Conservation (phyloP, 257 asterid genomes). For the Solanum infundibuliforme region DNA sequence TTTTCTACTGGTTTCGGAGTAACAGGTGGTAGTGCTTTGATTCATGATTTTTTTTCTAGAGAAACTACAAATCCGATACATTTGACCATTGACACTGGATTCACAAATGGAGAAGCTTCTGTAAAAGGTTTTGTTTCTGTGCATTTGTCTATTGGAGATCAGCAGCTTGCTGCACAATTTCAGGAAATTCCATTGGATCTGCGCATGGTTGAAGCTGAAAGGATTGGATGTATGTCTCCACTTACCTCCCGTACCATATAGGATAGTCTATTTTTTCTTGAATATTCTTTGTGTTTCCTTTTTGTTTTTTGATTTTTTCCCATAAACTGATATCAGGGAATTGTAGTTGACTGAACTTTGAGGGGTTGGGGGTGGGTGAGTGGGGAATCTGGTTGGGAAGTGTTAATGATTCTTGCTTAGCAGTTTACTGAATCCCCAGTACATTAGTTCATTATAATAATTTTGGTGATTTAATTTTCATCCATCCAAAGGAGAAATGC, state of each 20-base stretch:
- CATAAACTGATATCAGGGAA: neutral
- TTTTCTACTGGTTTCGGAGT: slow-evolving; percentile 58
- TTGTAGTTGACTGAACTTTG: neutral
- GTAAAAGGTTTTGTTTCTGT: slow-evolving; percentile 47
- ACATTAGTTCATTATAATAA: neutral
- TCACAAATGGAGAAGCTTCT: slow-evolving; percentile 41
- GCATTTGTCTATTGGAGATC: slow-evolving; percentile 73
- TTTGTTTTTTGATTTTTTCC: neutral
- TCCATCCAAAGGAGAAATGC: neutral
- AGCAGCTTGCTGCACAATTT: slow-evolving; percentile 85
- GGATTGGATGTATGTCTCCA: slow-evolving; percentile 68
- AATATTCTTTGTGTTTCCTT: neutral
- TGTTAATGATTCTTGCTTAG: neutral
- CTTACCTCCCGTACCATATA: neutral
- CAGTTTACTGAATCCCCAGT: neutral
- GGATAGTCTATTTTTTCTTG: neutral
- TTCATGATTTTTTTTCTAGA: slow-evolving; percentile 52
- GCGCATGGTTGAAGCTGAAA: slow-evolving; percentile 90
- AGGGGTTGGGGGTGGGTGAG: neutral
- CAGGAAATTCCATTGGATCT: slow-evolving; percentile 86
- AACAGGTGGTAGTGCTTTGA: slow-evolving; percentile 50
- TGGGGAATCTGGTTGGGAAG: neutral
- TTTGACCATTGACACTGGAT: slow-evolving; percentile 64
- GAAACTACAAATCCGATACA: slow-evolving; percentile 53
- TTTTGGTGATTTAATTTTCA: neutral